Percentiles rank a stretch among this genome's conserved stretches.
phyloP scores from a whole-genome alignment of 139 green algal species.

The Chlamydomonas sp. region DNA sequence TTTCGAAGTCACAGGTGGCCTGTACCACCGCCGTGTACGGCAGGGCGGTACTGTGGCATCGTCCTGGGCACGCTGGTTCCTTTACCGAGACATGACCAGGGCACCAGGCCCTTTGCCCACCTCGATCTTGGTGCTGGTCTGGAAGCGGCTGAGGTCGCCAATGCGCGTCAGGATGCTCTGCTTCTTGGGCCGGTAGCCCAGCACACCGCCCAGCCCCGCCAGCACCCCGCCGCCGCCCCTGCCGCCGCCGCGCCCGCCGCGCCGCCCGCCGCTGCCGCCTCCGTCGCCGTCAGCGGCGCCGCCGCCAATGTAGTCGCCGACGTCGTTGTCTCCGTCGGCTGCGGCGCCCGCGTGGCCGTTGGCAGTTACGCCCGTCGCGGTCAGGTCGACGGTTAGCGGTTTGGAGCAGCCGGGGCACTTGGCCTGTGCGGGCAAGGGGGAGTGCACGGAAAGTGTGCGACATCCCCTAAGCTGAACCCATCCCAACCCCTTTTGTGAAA shows the following conservation, averaged over 20 bases:
- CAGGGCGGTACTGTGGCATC: not conserved
- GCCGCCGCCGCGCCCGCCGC: slow-evolving; percentile 4
- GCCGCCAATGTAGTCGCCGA: slow-evolving; percentile 5
- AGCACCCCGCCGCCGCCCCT: too few relatives aligned
- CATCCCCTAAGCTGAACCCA: too few relatives aligned
- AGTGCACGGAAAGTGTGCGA: not conserved
- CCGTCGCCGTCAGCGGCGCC: not conserved
- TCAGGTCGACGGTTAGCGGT: slow-evolving; percentile 85
- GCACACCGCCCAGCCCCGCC: slow-evolving; percentile 1
- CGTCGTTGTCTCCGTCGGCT: not conserved
- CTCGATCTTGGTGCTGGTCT: slow-evolving; percentile 95
- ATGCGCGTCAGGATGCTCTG: slow-evolving; percentile 83
- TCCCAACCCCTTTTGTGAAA: too few relatives aligned
- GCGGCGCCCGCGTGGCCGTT: not conserved
- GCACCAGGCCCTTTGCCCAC: not conserved
- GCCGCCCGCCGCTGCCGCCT: not conserved
- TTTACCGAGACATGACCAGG: too few relatives aligned
- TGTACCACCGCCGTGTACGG: not conserved
- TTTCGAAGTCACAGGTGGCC: too few relatives aligned
- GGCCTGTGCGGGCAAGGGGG: slow-evolving; percentile 31
- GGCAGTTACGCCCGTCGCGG: not conserved
- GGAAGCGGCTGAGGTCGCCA: slow-evolving; percentile 68
- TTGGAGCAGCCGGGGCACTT: slow-evolving; percentile 79
- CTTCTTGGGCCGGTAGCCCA: slow-evolving; percentile 51
- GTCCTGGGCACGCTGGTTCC: not conserved